Base-by-base conservation (phyloP, 257 asterid species). In the Salvia hispanica region DNA sequence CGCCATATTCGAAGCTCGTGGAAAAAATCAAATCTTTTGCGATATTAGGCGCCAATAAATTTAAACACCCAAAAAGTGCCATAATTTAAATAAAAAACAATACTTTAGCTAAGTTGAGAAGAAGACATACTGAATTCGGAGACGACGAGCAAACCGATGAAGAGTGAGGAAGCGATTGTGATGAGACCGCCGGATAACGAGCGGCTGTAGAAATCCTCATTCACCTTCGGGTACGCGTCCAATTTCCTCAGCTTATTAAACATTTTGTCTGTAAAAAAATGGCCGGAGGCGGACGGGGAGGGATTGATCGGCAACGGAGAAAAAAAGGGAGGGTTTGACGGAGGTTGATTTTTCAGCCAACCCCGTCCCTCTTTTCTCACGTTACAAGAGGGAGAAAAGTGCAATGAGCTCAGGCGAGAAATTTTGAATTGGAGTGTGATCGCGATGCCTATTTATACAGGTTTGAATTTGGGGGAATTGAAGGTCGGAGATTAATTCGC, bases 171-270 rank as follows among this genome's bases (percentile, higher is more conserved):
- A 3, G 75, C 84, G 52, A 90, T 75, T 52, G 99, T 93, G 75
- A 93, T 78, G 28, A 93, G 75, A 70, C 99, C 99, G 12, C 99
- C 99, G 59, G 97, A 86, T 9, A 90, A 84, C 9, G 99, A 77
- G 12, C 99, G 99, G 80, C 81, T 90, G 85, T 75, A 91, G 87
- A 93, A 93, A 86, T 93, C 99, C 78, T 93, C 99, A 67, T 88
- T 93, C 80, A 93, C 72, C 69, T 93, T 93, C 1, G 97, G 99
- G 74, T 93, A 93, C 3, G 97, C 99, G 54, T 93, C 99, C 89
- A 93, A 87, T 74, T 72, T 88, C 58, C 99, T 83, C 69, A 93
- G 79, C 86, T 77, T 93, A 77, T 73, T 85, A 73, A 65, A 85
- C 50, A 88, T 62, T 72, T 64, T 86, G 31, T 81, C 88, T 91